Conservation (phyloP, 1,139 yeast species). For the Blastobotrys elegans region DNA sequence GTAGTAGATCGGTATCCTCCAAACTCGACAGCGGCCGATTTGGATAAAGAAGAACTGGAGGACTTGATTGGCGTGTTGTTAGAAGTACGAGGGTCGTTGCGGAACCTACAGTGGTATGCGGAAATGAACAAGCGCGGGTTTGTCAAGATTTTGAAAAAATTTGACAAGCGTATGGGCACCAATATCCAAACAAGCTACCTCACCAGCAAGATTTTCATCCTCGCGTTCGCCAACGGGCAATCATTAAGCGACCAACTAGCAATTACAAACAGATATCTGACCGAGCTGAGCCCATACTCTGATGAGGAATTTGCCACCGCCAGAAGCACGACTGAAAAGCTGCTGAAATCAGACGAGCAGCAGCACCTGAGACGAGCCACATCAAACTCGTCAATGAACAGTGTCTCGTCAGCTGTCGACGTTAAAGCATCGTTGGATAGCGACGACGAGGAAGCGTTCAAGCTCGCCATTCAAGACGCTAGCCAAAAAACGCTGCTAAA, state of each 20-base stretch:
- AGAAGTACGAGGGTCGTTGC: slow-evolving; percentile 69
- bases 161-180: slow-evolving; percentile 80
- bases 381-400: slow-evolving; percentile 18
- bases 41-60: slow-evolving; percentile 65
- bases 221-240: slow-evolving; percentile 65
- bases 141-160: slow-evolving; percentile 79
- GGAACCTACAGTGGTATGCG: slow-evolving; percentile 86
- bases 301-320: slow-evolving; percentile 10
- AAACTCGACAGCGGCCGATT: slow-evolving; percentile 20
- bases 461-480: slow-evolving; percentile 12
- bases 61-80: slow-evolving; percentile 72
- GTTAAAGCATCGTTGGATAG: slow-evolving; percentile 20
- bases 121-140: slow-evolving; percentile 91
- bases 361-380: slow-evolving; percentile 9
- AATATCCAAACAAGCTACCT: slow-evolving; percentile 63
- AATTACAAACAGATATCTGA: slow-evolving; percentile 51
- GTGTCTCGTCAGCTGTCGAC: slow-evolving; percentile 15
- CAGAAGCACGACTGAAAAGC: slow-evolving; percentile 14
- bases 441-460: slow-evolving; percentile 31
- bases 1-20: slow-evolving; percentile 32
- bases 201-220: slow-evolving; percentile 62
- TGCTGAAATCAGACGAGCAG: neutral
- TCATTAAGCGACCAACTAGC: slow-evolving; percentile 54
- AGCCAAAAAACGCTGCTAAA: slow-evolving; percentile 45
- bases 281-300: slow-evolving; percentile 41